These are phyloP conservation scores for Chenopodium album DNA, from an alignment of 148 eudicot species.

Conservation along the genomic window DNA sequence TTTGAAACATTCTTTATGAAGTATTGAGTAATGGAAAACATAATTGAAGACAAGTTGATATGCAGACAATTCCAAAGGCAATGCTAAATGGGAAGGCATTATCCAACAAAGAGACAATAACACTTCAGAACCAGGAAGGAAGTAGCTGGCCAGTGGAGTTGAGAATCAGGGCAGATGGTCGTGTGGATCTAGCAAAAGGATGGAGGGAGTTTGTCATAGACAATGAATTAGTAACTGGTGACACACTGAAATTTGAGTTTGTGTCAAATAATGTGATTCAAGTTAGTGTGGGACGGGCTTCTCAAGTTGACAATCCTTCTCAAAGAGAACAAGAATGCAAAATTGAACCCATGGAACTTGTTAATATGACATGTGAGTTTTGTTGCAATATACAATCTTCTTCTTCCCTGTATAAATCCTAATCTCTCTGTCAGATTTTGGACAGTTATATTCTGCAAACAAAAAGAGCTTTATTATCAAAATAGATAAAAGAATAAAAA, in stretches of 20 bases:
- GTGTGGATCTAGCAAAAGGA: slow-evolving; percentile 23
- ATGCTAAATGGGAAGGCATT: slow-evolving; percentile 6
- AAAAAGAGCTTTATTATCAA: not conserved
- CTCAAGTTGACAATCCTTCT: slow-evolving; percentile 13
- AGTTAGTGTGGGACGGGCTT: slow-evolving; percentile 13
- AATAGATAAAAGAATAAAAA: not conserved
- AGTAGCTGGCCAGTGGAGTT: slow-evolving; percentile 22
- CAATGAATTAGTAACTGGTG: slow-evolving; percentile 16
- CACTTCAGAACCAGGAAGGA: slow-evolving; percentile 19
- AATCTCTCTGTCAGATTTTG: not conserved
- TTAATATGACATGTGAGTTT: slow-evolving; percentile 3
- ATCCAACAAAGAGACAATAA: slow-evolving; percentile 9
- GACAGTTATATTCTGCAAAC: not conserved
- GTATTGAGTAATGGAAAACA: not conserved
- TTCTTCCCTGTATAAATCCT: not conserved
- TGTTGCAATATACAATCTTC: not conserved
- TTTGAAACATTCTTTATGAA: not conserved
- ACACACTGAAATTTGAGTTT: slow-evolving; percentile 23
- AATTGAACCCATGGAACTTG: slow-evolving; percentile 1
- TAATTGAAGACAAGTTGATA: not conserved
- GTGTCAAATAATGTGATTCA: slow-evolving; percentile 17
- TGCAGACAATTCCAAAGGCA: slow-evolving; percentile 26
- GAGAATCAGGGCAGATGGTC: slow-evolving; percentile 25
- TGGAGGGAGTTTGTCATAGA: slow-evolving; percentile 22
- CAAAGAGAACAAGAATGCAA: not conserved